phyloP scores from a whole-genome alignment of 345 rosid species.

The Arabidopsis arenosa region DNA sequence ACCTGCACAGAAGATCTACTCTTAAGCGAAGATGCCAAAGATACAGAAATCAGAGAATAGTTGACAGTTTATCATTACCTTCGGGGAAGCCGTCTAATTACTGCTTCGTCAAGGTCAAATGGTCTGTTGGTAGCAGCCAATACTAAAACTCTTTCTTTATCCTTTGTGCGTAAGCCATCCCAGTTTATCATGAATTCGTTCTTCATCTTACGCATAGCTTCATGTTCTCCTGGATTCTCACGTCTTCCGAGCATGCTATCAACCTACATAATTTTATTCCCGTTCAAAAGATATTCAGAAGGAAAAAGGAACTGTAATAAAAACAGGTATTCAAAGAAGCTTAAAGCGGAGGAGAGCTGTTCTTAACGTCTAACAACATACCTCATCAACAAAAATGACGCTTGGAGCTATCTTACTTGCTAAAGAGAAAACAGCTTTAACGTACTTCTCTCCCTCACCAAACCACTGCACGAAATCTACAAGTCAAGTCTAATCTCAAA shows the following conservation, averaged over 20 bases:
- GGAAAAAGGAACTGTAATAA: neutral
- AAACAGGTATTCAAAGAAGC: conserved; percentile 2
- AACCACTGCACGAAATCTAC: conserved; percentile 76
- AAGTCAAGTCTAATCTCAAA: conserved; percentile 10
- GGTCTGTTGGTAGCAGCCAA: conserved; percentile 97
- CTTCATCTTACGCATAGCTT: conserved; percentile 99
- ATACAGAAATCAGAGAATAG: neutral
- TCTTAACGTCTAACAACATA: conserved; percentile 41
- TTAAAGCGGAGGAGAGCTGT: neutral
- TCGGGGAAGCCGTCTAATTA: conserved; percentile 91
- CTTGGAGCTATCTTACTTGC: conserved; percentile 99
- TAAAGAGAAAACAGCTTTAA: conserved; percentile 94
- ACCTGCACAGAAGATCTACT: conserved; percentile 51
- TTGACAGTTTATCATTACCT: conserved; percentile 49
- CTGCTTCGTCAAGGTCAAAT: conserved; percentile 98
- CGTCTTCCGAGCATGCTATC: conserved; percentile 98
- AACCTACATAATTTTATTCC: conserved; percentile 55
- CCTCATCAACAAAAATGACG: conserved; percentile 97
- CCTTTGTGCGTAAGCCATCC: conserved; percentile 98
- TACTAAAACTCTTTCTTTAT: conserved; percentile 88
- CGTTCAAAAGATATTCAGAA: conserved; percentile 4
- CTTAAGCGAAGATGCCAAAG: neutral
- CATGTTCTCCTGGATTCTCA: conserved; percentile 97
- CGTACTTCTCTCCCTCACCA: conserved; percentile 99
- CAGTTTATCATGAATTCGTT: conserved; percentile 99